Evolutionary conservation across 192 early-diverging fungal species (phyloP), one percentile per base, ranked within the genome.

Genomic region (Linderina pennispora): DNA sequence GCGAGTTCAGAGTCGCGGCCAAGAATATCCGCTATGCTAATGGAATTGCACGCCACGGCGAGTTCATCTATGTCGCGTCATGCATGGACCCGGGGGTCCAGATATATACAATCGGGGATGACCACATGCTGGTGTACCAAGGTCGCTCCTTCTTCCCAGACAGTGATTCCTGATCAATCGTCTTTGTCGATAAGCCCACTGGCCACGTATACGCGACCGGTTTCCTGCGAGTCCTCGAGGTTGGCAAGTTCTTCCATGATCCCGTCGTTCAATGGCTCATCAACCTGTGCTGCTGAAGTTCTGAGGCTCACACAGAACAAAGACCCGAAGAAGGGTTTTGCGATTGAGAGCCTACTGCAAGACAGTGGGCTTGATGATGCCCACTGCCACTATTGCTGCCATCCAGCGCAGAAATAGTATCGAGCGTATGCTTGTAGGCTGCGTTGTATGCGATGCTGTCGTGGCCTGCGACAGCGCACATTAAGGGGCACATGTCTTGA

Each of bases 341-440:
- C 48, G 34, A 32, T 45, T 18, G 60, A 71, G 24, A 43, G 33
- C 11, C 26, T 71, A 23, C 40, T 71, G 8, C 23, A 63, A 1
- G 67, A 71, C 23, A 58, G 67, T 20, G 66, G 66, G 15, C 47
- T 40, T 13, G n/a, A 16, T 70, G 10, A 62, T 70, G 66, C 66
- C 66, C 9, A 58, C 55, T 7, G 66, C 66, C 10, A 70, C 66
- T 1, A 45, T 70, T 24, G 66, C 66, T 8, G 66, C 49, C 7
- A 19, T 70, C 39, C 66, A 70, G 50, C 66, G 66, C 22, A 53
- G 59, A 25, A 62, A 62, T 46, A 23, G 45, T 36, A 23, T 48
- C 33, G 42, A 58, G 55, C 58, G 59, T 11, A 24, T 70, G 23
- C 55, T 70, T 15, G 17, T 70, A 13, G 66, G 66, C 24, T 53